Evolutionary conservation across 163 green algal genomes (phyloP).

Genomic region (Dunaliella salina): DNA sequence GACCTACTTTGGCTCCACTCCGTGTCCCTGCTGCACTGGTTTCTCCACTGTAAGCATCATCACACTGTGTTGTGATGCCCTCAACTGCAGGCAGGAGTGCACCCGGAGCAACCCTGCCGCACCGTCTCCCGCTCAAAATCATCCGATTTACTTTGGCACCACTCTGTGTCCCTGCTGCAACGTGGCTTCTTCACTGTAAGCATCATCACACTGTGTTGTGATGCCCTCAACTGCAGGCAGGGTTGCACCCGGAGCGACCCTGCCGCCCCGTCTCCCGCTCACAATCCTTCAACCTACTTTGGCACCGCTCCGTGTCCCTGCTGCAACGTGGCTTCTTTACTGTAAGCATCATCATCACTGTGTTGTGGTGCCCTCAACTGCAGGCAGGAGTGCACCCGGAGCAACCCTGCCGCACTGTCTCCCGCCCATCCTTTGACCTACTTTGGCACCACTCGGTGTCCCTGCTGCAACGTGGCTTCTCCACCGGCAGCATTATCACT

Average conservation of each 20-base stretch:
- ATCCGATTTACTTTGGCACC: conserved; percentile 64
- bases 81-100: no score
- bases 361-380: not conserved
- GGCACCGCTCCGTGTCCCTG: conserved; percentile 56
- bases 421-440: conserved; percentile 44
- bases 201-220: conserved; percentile 35
- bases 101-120: conserved; percentile 53
- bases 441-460: conserved; percentile 64
- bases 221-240: no score
- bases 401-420: conserved; percentile 40
- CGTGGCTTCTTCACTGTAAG: no score
- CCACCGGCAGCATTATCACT: conserved; percentile 77
- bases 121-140: conserved; percentile 18
- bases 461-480: conserved; percentile 71
- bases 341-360: conserved; percentile 70
- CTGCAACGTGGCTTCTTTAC: conserved; percentile 73
- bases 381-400: conserved; percentile 73
- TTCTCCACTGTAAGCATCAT: conserved; percentile 53
- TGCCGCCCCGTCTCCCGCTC: conserved; percentile 22
- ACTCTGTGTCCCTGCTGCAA: conserved; percentile 62
- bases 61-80: conserved; percentile 13
- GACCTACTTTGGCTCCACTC: conserved; percentile 68
- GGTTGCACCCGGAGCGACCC: conserved; percentile 48
- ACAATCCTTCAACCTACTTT: conserved; percentile 59
- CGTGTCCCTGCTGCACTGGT: no score